These are phyloP conservation scores for Tuber magnatum DNA, from an alignment of 495 filamentous ascomycete genomes.

Conservation along the genomic window DNA sequence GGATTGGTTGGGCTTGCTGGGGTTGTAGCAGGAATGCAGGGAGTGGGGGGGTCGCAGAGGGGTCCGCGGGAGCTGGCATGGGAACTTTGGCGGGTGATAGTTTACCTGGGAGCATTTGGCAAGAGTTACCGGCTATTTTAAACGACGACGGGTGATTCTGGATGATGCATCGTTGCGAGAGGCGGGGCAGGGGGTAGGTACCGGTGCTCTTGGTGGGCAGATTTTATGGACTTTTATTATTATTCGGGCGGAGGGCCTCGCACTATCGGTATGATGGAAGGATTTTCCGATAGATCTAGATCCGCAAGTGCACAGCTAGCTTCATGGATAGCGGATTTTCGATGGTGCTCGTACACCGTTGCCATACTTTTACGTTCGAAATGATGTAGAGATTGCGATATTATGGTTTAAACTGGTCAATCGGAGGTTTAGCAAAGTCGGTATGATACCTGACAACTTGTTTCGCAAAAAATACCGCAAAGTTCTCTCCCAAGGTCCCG, in stretches of 20 bases:
- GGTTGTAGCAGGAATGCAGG: neutral
- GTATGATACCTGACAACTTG: neutral
- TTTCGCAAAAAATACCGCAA: neutral
- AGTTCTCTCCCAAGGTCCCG: neutral
- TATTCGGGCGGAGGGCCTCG: neutral
- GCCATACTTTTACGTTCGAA: neutral
- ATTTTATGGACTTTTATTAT: neutral
- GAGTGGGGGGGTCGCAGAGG: neutral
- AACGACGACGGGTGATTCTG: neutral
- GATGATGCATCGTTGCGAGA: neutral
- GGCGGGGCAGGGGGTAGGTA: too few species aligned
- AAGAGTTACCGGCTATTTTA: neutral
- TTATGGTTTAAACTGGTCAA: neutral
- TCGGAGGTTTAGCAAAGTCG: neutral
- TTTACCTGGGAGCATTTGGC: conserved; percentile 10
- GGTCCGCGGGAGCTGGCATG: neutral
- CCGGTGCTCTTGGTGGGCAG: neutral
- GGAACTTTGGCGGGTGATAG: conserved; percentile 6
- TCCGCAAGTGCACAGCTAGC: neutral
- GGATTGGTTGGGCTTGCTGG: neutral
- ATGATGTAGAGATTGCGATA: neutral
- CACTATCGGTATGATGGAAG: neutral
- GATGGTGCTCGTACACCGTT: too few species aligned
- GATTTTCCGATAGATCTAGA: neutral
- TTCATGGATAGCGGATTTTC: neutral